Evolutionary conservation across 2,329 filamentous ascomycete genomes (phyloP), one percentile per base, ranked within the genome.

Genomic region (Neofusicoccum umdonicola): DNA sequence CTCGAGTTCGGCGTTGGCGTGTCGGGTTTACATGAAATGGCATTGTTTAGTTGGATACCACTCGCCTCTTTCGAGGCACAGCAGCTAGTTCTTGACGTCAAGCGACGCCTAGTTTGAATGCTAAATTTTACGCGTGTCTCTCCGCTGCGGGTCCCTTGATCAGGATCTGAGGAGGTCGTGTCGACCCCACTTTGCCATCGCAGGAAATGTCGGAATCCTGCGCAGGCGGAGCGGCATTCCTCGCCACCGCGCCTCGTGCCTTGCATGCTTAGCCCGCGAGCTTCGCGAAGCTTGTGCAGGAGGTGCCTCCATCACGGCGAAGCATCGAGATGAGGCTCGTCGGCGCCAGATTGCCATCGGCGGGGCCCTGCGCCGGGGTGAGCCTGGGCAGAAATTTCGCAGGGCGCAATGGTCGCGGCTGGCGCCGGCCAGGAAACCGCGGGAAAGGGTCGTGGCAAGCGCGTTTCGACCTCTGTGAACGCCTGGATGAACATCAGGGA

Each of bases 21-120:
- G 56, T 37, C 27, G 17, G 56, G 22, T 47, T 60, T 60, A 47
- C 56, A 60, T 35, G 42, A 60, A 47, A 37, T 17, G 56, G 56
- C 27, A 60, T 60, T 60, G 56, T 60, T 60, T 60, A 60, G 56
- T 60, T 60, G 56, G 56, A 60, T 60, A 60, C 56, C 56, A 60
- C 56, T 60, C 47, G 42, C 47, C 42, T 37, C 42, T 37, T 47
- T 60, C 37, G 54, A 57, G 54, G 15, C 22, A 44, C 22, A 17
- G 39, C 39, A 34, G 39, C 54, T 44, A 60, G 54, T 41, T 56
- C 15, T 47, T 35, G 56, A n/a, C 56, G 31, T 34, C 42, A 37
- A 48, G 27, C n/a, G 19, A 15, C n/a, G 7, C 17, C 35, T 56
- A 15, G 56, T 17, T 45, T 39, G n/a, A 60, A 60, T 60, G 31